Evolutionary conservation across 2,329 filamentous ascomycete genomes (phyloP).

Genomic region (Spiromastix sp.): DNA sequence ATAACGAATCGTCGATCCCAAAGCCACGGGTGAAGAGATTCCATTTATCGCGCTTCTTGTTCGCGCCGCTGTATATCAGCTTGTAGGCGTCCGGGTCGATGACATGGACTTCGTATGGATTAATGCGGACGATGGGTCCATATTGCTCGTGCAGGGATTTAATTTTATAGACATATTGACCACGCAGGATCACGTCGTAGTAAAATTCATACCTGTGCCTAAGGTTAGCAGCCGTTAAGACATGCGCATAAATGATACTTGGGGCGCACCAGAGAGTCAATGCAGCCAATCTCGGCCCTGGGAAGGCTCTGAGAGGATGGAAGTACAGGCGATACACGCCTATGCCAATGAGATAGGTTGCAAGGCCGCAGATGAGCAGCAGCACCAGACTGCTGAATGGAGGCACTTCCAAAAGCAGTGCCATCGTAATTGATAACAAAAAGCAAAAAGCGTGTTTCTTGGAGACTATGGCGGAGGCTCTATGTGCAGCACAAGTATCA

Average conservation of each 20-base stretch:
- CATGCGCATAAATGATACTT: slow-evolving; percentile 5
- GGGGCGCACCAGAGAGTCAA: slow-evolving; percentile 2
- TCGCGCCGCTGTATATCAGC: slow-evolving; percentile 9
- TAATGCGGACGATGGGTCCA: slow-evolving; percentile 14
- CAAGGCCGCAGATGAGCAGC: background rate
- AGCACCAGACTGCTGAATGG: background rate
- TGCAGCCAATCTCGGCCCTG: slow-evolving; percentile 13
- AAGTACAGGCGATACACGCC: slow-evolving; percentile 3
- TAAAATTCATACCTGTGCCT: slow-evolving; percentile 12
- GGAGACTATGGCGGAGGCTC: no score
- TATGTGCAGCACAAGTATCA: no score
- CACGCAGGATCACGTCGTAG: slow-evolving; percentile 11
- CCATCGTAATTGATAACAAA: no score
- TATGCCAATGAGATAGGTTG: background rate
- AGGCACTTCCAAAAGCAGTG: background rate
- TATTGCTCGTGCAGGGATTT: slow-evolving; percentile 12
- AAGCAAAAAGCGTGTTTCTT: no score
- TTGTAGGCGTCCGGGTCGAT: slow-evolving; percentile 12
- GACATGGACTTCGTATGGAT: slow-evolving; percentile 14
- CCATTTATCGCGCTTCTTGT: slow-evolving; percentile 9
- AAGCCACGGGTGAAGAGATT: background rate
- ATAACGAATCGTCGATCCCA: slow-evolving; percentile 2
- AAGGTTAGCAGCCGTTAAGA: no score
- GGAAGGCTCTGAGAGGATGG: slow-evolving; percentile 14
- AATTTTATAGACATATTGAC: slow-evolving; percentile 12